Conservation (phyloP, 1,139 yeast species). For the Magnusiomyces magnusii region DNA sequence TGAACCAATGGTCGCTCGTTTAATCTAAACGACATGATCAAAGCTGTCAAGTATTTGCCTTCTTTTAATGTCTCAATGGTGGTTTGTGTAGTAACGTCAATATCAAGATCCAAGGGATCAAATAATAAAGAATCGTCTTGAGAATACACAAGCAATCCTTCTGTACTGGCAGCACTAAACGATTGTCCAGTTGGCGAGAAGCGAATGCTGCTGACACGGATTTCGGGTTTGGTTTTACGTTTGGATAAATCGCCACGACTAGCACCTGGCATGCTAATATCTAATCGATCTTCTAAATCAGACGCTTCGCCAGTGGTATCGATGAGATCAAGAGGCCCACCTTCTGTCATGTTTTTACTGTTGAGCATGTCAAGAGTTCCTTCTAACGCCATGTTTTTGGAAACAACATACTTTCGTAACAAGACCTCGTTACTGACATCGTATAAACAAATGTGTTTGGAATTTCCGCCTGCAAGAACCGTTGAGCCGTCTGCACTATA, state of each 20-base stretch:
- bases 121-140: slow-evolving; percentile 68
- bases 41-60: slow-evolving; percentile 67
- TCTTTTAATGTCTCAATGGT: slow-evolving; percentile 57
- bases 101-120: slow-evolving; percentile 93
- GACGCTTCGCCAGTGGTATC: slow-evolving; percentile 83
- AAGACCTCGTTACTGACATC: slow-evolving; percentile 85
- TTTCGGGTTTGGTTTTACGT: slow-evolving; percentile 69
- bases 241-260: slow-evolving; percentile 80
- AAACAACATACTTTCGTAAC: slow-evolving; percentile 70
- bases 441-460: slow-evolving; percentile 83
- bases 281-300: slow-evolving; percentile 77
- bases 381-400: slow-evolving; percentile 81
- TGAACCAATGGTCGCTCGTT: slow-evolving; percentile 73
- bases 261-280: slow-evolving; percentile 78
- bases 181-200: slow-evolving; percentile 90
- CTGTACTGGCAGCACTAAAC: slow-evolving; percentile 94
- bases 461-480: slow-evolving; percentile 88
- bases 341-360: slow-evolving; percentile 77
- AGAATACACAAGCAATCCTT: slow-evolving; percentile 78
- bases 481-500: slow-evolving; percentile 88
- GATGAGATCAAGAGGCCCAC: slow-evolving; percentile 74
- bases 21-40: slow-evolving; percentile 90
- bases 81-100: slow-evolving; percentile 81
- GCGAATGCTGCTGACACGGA: slow-evolving; percentile 65
- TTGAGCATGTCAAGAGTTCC: slow-evolving; percentile 81